Conservation (phyloP, 2,329 filamentous ascomycete species). For the Lasiodiplodia citricola region DNA sequence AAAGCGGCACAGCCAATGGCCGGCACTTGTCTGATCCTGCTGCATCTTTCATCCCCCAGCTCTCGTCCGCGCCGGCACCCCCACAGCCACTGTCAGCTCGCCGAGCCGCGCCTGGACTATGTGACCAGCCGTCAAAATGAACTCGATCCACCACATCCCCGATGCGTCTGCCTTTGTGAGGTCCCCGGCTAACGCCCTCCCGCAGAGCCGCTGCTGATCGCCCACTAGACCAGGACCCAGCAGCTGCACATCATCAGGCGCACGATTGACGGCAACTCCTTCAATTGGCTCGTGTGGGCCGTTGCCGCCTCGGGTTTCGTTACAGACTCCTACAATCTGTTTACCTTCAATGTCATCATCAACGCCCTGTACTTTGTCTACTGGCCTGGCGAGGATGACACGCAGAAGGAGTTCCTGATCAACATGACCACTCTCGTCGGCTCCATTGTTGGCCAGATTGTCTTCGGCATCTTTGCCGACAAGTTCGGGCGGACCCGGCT, state of each 20-base stretch:
- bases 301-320: conserved; percentile 29
- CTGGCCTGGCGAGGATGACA: conserved; percentile 35
- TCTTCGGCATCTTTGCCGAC: conserved; percentile 48
- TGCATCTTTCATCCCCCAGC: not conserved
- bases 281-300: conserved; percentile 21
- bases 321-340: conserved; percentile 48
- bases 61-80: not conserved
- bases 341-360: conserved; percentile 47
- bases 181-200: not conserved
- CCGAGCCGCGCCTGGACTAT: not conserved
- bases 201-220: conserved; percentile 22
- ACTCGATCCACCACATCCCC: conserved; percentile 10
- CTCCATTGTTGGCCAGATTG: conserved; percentile 45
- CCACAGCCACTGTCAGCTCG: not conserved
- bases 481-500: conserved; percentile 45
- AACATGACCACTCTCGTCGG: conserved; percentile 47
- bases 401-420: conserved; percentile 39
- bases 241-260: conserved; percentile 20
- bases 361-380: conserved; percentile 49
- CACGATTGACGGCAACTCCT: conserved; percentile 14
- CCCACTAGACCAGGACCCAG: conserved; percentile 4
- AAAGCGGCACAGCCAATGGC: conserved; percentile 3
- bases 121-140: not conserved
- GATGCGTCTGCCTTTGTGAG: conserved; percentile 12
- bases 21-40: not conserved